These are phyloP conservation scores for Hymenotorrendiella dingleyae DNA, from an alignment of 2,329 filamentous ascomycete genomes.

Conservation along the genomic window DNA sequence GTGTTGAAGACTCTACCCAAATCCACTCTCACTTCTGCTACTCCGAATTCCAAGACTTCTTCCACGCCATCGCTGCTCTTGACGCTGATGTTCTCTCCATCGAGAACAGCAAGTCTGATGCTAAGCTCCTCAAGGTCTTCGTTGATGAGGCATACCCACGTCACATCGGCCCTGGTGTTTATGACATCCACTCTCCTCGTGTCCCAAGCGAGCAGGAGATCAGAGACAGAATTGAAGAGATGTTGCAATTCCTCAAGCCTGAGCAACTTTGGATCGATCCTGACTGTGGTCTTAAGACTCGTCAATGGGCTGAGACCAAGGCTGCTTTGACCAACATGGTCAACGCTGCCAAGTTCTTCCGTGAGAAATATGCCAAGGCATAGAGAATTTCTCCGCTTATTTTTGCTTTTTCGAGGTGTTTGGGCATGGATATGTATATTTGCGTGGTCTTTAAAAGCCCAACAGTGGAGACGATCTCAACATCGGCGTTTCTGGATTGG, in stretches of 20 bases:
- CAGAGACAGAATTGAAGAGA: conserved; percentile 95
- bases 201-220: conserved; percentile 97
- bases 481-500: conserved; percentile 39
- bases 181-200: conserved; percentile 99
- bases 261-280: conserved; percentile 99
- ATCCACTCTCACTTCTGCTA: conserved; percentile 99
- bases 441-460: conserved; percentile 20
- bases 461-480: conserved; percentile 40
- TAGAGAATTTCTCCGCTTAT: conserved; percentile 14
- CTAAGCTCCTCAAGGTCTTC: conserved; percentile 98
- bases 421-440: conserved; percentile 13
- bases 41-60: conserved; percentile 99
- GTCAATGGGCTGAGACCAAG: conserved; percentile 98
- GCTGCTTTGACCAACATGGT: conserved; percentile 94
- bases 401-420: conserved; percentile 13
- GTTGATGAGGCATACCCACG: conserved; percentile 95
- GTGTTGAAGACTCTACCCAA: conserved; percentile 92
- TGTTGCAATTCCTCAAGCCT: conserved; percentile 94
- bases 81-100: conserved; percentile 98
- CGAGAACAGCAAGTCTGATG: conserved; percentile 99
- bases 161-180: conserved; percentile 98
- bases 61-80: conserved; percentile 97
- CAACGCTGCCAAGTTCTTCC: conserved; percentile 95
- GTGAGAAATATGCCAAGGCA: conserved; percentile 65
- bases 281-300: conserved; percentile 98